Evolutionary conservation across 805 yeast species (phyloP), one percentile per base, ranked within the genome.

Genomic region (Hanseniaspora occidentalis): DNA sequence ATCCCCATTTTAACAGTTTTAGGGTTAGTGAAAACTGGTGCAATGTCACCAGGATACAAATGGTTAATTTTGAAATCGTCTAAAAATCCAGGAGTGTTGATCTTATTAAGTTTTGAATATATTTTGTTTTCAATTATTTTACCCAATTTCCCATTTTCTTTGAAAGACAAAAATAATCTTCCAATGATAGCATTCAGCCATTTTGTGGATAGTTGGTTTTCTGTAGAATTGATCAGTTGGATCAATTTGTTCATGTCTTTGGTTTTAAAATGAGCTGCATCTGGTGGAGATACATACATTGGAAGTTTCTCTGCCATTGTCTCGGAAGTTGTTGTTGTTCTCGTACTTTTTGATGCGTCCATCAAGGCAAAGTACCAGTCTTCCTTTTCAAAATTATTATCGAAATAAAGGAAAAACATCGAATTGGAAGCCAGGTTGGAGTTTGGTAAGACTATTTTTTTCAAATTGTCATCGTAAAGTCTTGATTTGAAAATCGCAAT

Each of bases 121-220:
- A 92, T 69, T 52, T 72, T 79, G 2, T 64, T 60, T 38, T 71
- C 67, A 35, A 88, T 65, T 38, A 67, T 70, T 37, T 69, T 64
- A 38, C 78, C 77, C 50, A 86, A 69, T 11, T 67, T 65, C 10
- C 74, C 75, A 0, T 97, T 86, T 37, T 75, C 69, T 50, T 86
- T 85, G 5, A 84, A 60, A 0, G 85, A 72, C 31, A 92, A 62
- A 52, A 88, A 92, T 10, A 89, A 48, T 43, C 98, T 67, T 0
- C 97, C 97, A 11, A 83, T 48, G 2, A 88, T 45, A 0, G 95
- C 96, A 59, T 92, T 92, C 18, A 92, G 58, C 98, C 97, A 92
- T 52, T 83, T 77, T 0, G 94, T 77, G 18, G 84, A 80, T 22
- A 81, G 59, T 51, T 85, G 92, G 2, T 84, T 85, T 50, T 84